These are phyloP conservation scores for Rhodotorula kratochvilovae DNA, from an alignment of 768 basidiomycete species.

Conservation along the genomic window DNA sequence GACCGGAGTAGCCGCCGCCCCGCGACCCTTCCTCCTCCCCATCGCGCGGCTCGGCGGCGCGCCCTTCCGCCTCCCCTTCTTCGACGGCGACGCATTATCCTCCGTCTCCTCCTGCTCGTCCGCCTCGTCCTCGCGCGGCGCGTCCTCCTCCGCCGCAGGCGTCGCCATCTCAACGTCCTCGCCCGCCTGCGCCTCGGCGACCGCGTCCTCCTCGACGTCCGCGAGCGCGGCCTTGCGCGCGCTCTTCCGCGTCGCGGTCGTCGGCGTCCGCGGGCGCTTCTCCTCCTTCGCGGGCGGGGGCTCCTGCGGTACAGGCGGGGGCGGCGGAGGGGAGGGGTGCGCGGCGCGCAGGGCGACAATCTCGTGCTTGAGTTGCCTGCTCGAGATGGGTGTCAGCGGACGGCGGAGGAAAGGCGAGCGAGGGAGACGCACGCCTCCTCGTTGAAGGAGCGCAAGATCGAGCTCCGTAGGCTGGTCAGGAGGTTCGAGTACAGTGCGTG, in stretches of 20 bases:
- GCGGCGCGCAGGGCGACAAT: neutral
- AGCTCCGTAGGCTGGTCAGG: neutral
- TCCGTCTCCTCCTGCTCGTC: neutral
- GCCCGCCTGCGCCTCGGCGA: neutral
- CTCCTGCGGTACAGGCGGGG: neutral
- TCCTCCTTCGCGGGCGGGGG: neutral
- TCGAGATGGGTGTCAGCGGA: neutral
- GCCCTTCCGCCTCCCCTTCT: neutral
- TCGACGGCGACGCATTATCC: neutral
- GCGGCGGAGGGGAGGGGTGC: neutral
- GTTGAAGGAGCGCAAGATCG: constrained; percentile 1
- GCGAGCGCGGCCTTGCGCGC: neutral
- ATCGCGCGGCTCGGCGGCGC: neutral
- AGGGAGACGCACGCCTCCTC: constrained; percentile 13
- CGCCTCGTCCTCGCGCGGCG: neutral
- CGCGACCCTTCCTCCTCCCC: neutral
- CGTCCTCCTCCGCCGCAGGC: neutral
- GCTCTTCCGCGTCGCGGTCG: constrained; percentile 2
- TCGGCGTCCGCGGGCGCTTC: neutral
- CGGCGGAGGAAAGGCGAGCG: neutral
- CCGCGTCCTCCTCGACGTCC: neutral
- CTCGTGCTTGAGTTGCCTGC: neutral
- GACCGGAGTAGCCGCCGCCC: neutral
- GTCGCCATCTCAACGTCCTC: neutral
- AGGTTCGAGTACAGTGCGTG: constrained; percentile 26